A percentile compares a stretch with the other conserved stretches of the same genome.
phyloP scores from a whole-genome alignment of 148 eudicot genomes.

The Arbutus unedo region DNA sequence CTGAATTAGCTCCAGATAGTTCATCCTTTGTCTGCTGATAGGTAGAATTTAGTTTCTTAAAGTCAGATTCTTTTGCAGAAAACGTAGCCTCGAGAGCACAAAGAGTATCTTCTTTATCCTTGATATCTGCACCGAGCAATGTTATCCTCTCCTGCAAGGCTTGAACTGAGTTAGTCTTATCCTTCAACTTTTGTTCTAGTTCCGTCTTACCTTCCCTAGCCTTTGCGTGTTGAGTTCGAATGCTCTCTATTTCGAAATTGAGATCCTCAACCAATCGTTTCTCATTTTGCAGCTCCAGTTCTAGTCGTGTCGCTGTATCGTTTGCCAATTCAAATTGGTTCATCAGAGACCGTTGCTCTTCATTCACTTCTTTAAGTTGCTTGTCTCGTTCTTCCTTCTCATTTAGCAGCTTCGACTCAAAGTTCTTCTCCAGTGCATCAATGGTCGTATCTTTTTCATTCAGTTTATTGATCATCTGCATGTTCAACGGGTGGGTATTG shows the following conservation, averaged over 20 bases:
- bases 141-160: conserved; percentile 55
- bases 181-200: conserved; percentile 59
- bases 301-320: conserved; percentile 42
- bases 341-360: conserved; percentile 51
- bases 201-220: conserved; percentile 42
- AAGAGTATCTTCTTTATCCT: conserved; percentile 57
- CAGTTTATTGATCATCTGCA: conserved; percentile 60
- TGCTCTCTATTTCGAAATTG: conserved; percentile 37
- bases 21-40: conserved; percentile 45
- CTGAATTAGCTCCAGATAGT: conserved; percentile 36
- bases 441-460: conserved; percentile 57
- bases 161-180: conserved; percentile 48
- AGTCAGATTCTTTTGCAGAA: conserved; percentile 47
- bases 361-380: conserved; percentile 48
- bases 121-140: conserved; percentile 57
- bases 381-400: conserved; percentile 50
- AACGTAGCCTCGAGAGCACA: conserved; percentile 40
- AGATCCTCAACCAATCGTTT: conserved; percentile 49
- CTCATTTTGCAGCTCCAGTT: conserved; percentile 50
- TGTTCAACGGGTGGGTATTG: conserved; percentile 8
- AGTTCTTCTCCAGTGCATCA: conserved; percentile 55
- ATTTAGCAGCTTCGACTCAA: conserved; percentile 42
- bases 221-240: conserved; percentile 32
- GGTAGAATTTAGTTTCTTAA: conserved; percentile 32
- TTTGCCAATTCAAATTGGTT: conserved; percentile 58